Evolutionary conservation across 1,284 basidiomycete genomes (phyloP), one percentile per base, ranked within the genome.

Genomic region (Moesziomyces globuligerus): DNA sequence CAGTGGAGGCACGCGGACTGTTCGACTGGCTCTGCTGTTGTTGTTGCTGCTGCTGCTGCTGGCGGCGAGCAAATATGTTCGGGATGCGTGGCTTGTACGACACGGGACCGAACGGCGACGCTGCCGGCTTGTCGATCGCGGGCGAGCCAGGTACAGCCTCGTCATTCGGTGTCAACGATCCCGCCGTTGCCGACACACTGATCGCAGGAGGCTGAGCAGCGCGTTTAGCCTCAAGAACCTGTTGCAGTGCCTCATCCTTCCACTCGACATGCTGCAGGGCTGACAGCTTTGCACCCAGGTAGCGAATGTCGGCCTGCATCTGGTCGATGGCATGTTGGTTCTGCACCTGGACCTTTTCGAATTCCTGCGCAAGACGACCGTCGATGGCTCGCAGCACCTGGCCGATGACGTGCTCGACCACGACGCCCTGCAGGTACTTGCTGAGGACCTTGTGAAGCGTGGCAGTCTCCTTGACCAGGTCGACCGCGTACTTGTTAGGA

Each of bases 391-490:
- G 24, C 9, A 73, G 59, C 37, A 81, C 80, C 41, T 76, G 74
- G 5, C 71, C 57, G 23, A 77, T 74, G 21, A 81, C 72, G 10
- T 57, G 54, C 42, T 79, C 72, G 1, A 79, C 75, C 4, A 75
- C 66, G 18, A 56, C 49, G 9, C 66, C 29, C 24, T 76, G 72
- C 7, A 98, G 86, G 83, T 97, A 98, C 59, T 94, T 91, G 49
- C 91, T 92, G 46, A 99, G 86, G 39, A 99, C 94, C 83, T 95
- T 98, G 85, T 98, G 93, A 47, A 99, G 86, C 24, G 93, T 97
- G 52, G 92, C 90, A 4, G 94, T 95, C 84, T 99, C 95, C 84
- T 95, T 96, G 75, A 94, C 89, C 34, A 99, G 86, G 65, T 93
- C 86, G 71, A 94, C 90, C 85, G 95, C 93, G 83, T 98, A 97